These are phyloP conservation scores for Phytophthora fragariae DNA, from an alignment of 352 stramenopile genomes.

Conservation along the genomic window DNA sequence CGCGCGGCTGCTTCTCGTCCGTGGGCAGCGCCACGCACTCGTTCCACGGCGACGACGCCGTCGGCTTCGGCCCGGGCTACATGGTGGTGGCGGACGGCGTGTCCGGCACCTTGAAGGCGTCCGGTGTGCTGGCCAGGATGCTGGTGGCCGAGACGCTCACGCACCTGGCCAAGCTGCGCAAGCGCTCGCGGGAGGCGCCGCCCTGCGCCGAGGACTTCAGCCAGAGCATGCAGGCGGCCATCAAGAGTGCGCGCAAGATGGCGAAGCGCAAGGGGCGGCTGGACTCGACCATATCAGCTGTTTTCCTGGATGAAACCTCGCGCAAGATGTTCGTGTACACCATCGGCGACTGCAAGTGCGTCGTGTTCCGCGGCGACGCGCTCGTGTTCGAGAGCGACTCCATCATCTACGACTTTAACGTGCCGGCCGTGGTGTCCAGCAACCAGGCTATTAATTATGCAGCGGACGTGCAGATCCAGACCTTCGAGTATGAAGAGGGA, in stretches of 20 bases:
- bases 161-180: constrained; percentile 74
- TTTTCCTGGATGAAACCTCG: constrained; percentile 80
- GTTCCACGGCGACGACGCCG: constrained; percentile 88
- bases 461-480: constrained; percentile 76
- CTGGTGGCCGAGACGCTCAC: constrained; percentile 83
- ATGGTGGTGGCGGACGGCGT: constrained; percentile 90
- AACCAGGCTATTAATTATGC: constrained; percentile 88
- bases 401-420: constrained; percentile 93
- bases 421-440: constrained; percentile 86
- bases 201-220: constrained; percentile 71
- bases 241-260: constrained; percentile 75
- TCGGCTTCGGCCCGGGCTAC: constrained; percentile 85
- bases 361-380: constrained; percentile 64
- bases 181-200: constrained; percentile 58
- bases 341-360: constrained; percentile 90
- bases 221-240: constrained; percentile 72
- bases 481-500: constrained; percentile 70
- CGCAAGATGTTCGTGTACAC: constrained; percentile 86
- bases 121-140: constrained; percentile 77
- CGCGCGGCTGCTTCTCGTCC: constrained; percentile 70
- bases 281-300: constrained; percentile 85
- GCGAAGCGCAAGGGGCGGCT: constrained; percentile 83
- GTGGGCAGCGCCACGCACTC: constrained; percentile 78
- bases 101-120: constrained; percentile 87
- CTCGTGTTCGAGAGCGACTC: constrained; percentile 90